Percentiles rank a stretch among this genome's conserved stretches.
Conservation (phyloP, 768 basidiomycete genomes). For the Coprinopsis sp. region DNA sequence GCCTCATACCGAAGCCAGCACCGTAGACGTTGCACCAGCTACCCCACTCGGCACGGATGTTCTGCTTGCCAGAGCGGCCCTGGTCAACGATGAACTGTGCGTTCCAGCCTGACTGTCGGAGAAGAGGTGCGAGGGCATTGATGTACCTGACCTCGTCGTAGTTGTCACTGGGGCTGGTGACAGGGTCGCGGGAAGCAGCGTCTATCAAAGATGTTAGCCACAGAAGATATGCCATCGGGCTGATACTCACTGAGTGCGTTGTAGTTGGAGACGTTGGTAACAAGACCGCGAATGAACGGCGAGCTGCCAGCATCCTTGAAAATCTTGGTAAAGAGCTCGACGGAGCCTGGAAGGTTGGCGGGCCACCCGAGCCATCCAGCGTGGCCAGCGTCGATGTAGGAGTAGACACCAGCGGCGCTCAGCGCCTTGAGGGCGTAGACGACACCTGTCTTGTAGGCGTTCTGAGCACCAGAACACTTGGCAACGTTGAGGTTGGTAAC, state of each 20-base stretch:
- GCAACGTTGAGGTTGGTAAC: conserved; percentile 61
- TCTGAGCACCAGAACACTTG: conserved; percentile 51
- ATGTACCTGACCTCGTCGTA: conserved; percentile 62
- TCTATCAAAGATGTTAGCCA: conserved; percentile 29
- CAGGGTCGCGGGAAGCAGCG: conserved; percentile 51
- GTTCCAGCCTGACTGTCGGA: conserved; percentile 43
- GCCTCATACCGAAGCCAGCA: conserved; percentile 58
- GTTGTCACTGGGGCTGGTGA: conserved; percentile 56
- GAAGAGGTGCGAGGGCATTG: conserved; percentile 45
- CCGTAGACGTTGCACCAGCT: conserved; percentile 68
- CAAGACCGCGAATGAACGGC: conserved; percentile 56
- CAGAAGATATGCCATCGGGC: too few relatives aligned
- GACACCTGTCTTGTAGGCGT: conserved; percentile 47
- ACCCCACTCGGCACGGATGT: conserved; percentile 57
- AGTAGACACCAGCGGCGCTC: conserved; percentile 50
- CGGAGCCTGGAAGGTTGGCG: conserved; percentile 57
- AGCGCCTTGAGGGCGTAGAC: conserved; percentile 56
- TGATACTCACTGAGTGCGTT: conserved; percentile 32
- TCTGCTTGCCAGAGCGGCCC: conserved; percentile 59
- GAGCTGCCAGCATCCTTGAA: conserved; percentile 50
- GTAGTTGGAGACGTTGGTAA: conserved; percentile 53
- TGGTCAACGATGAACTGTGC: conserved; percentile 66
- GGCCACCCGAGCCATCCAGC: conserved; percentile 69
- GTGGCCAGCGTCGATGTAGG: conserved; percentile 60
- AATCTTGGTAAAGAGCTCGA: conserved; percentile 47